phyloP scores from a whole-genome alignment of 1,284 basidiomycete species.

The Sanghuangporus sanghuang region DNA sequence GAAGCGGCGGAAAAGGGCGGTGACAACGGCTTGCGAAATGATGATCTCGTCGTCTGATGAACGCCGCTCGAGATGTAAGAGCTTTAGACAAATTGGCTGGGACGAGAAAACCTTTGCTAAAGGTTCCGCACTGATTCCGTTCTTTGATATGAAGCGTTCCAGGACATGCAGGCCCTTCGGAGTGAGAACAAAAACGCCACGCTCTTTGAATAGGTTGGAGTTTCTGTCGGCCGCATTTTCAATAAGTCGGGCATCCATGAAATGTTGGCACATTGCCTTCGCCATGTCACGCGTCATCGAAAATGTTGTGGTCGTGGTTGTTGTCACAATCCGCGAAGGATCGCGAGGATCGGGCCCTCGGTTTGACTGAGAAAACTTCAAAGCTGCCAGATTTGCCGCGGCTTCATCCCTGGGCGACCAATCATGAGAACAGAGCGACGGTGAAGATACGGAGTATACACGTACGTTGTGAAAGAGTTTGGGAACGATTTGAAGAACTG shows the following conservation, averaged over 20 bases:
- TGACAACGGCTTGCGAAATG: conserved; percentile 89
- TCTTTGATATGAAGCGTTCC: conserved; percentile 98
- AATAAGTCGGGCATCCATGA: conserved; percentile 97
- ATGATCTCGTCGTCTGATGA: conserved; percentile 96
- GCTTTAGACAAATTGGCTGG: conserved; percentile 97
- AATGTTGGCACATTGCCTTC: conserved; percentile 98
- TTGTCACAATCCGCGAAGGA: conserved; percentile 94
- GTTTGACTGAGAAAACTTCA: conserved; percentile 99
- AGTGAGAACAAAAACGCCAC: conserved; percentile 93
- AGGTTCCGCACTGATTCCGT: conserved; percentile 95
- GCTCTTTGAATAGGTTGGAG: conserved; percentile 92
- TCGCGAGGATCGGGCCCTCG: conserved; percentile 97
- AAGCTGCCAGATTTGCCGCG: conserved; percentile 86
- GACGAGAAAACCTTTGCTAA: conserved; percentile 86
- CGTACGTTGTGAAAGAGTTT: conserved; percentile 94
- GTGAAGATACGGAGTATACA: conserved; percentile 33
- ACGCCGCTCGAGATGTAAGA: conserved; percentile 93
- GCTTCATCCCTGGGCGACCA: conserved; percentile 82
- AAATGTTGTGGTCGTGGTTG: conserved; percentile 98
- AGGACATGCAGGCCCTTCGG: conserved; percentile 98
- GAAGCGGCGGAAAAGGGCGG: conserved; percentile 93
- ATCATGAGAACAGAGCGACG: background rate
- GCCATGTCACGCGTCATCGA: conserved; percentile 99
- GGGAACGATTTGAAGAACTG: conserved; percentile 95
- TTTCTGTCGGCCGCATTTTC: conserved; percentile 92